Conservation (phyloP, 768 basidiomycete genomes). For the Pleurotus tuoliensis region DNA sequence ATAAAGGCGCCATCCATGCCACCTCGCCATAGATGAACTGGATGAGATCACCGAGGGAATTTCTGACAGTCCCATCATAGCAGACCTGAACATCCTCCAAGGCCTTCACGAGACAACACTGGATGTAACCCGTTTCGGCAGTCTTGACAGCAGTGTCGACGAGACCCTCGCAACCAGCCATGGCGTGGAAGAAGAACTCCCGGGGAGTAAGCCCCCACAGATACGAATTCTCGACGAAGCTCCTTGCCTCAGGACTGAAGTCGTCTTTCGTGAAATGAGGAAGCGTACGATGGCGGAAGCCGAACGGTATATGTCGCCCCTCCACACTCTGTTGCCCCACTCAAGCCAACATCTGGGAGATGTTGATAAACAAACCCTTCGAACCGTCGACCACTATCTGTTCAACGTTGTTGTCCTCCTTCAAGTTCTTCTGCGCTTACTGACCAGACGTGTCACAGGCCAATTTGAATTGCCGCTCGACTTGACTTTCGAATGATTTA, state of each 20-base stretch:
- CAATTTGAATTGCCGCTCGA: too few species aligned
- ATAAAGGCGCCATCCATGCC: too few species aligned
- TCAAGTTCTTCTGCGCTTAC: slow-evolving; percentile 95
- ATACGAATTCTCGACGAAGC: slow-evolving; percentile 99
- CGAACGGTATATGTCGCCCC: slow-evolving; percentile 96
- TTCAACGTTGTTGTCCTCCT: slow-evolving; percentile 99
- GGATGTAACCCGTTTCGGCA: slow-evolving; percentile 98
- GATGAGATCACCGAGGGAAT: slow-evolving; percentile 93
- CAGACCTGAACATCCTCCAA: slow-evolving; percentile 96
- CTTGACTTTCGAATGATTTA: too few species aligned
- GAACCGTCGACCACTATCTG: too few species aligned
- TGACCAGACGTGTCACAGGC: slow-evolving; percentile 82
- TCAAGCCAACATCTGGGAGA: too few species aligned
- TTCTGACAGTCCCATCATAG: slow-evolving; percentile 97
- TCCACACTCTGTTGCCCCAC: slow-evolving; percentile 93
- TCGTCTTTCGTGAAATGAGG: slow-evolving; percentile 56
- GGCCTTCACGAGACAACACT: slow-evolving; percentile 96
- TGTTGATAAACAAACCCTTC: too few species aligned
- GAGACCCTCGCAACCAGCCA: slow-evolving; percentile 98
- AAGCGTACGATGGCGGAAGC: slow-evolving; percentile 92
- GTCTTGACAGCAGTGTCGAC: slow-evolving; percentile 99
- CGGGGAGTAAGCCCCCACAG: slow-evolving; percentile 94
- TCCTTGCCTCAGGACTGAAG: slow-evolving; percentile 87
- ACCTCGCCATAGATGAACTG: too few species aligned
- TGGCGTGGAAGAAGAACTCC: slow-evolving; percentile 97